Percentiles rank a stretch among this genome's conserved stretches.
Conservation (phyloP, 139 green algal genomes). For the Astrephomene gubernaculifera region DNA sequence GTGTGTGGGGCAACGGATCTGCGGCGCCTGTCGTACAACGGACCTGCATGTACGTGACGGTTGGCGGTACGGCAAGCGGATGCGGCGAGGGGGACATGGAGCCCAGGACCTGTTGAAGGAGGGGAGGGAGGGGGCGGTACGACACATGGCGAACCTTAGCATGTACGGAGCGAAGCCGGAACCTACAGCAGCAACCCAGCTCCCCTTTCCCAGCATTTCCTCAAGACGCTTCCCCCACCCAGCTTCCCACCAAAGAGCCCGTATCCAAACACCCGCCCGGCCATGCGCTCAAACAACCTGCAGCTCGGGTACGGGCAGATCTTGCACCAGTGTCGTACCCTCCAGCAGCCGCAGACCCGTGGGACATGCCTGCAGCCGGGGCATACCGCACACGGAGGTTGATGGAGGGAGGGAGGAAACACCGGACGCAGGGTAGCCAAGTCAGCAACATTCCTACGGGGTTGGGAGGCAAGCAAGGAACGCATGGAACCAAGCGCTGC, state of each 20-base stretch:
- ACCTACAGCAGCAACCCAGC: too few species aligned
- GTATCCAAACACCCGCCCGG: background rate
- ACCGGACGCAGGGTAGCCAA: too few species aligned
- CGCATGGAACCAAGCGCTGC: too few species aligned
- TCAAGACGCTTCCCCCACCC: too few species aligned
- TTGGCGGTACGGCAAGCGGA: background rate
- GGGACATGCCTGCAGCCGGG: slow-evolving; percentile 66
- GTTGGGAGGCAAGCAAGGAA: too few species aligned
- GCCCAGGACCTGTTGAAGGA: background rate
- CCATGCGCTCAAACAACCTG: slow-evolving; percentile 16
- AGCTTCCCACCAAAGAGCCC: background rate
- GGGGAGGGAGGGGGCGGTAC: background rate
- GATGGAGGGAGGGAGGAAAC: too few species aligned
- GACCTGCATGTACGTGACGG: slow-evolving; percentile 27
- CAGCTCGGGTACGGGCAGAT: slow-evolving; percentile 66
- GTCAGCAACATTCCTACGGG: too few species aligned
- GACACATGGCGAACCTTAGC: too few species aligned
- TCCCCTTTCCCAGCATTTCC: too few species aligned
- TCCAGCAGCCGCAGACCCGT: slow-evolving; percentile 72
- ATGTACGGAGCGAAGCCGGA: too few species aligned
- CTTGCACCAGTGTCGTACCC: slow-evolving; percentile 58
- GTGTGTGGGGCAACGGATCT: too few species aligned
- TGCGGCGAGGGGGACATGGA: background rate
- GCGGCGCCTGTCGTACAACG: background rate
- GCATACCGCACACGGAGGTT: too few species aligned